phyloP scores from a whole-genome alignment of 179 eudicot genomes.

The Beta corolliflora region DNA sequence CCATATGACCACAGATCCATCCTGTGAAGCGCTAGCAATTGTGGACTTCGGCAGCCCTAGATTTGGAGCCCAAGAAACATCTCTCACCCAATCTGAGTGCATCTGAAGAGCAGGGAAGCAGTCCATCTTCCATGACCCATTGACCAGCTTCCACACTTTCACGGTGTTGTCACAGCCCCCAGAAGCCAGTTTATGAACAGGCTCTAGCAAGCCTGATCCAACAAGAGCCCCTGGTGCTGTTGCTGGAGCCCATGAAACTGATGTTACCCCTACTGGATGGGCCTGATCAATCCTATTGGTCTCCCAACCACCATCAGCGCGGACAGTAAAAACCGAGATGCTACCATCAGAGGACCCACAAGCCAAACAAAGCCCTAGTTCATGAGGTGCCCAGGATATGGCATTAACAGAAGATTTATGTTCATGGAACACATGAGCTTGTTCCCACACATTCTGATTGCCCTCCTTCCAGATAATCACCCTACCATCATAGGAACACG shows the following conservation, averaged over 20 bases:
- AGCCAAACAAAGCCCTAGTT: conserved; percentile 78
- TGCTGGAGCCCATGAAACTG: conserved; percentile 87
- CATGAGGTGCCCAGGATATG: conserved; percentile 87
- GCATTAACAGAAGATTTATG: conserved; percentile 83
- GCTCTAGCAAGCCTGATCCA: conserved; percentile 57
- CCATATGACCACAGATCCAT: conserved; percentile 89
- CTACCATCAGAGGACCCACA: conserved; percentile 90
- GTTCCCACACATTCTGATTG: conserved; percentile 68
- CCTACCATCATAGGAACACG: conserved; percentile 77
- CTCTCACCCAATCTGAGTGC: conserved; percentile 87
- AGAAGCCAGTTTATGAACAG: conserved; percentile 73
- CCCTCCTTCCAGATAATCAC: conserved; percentile 91
- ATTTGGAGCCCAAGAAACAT: conserved; percentile 95
- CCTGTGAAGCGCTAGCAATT: conserved; percentile 89
- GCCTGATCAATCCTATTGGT: conserved; percentile 71
- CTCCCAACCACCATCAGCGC: conserved; percentile 84
- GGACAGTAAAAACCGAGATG: conserved; percentile 63
- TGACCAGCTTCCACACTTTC: conserved; percentile 73
- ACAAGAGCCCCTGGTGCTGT: conserved; percentile 68
- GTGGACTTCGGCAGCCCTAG: conserved; percentile 91
- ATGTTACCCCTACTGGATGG: conserved; percentile 83
- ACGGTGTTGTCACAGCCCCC: conserved; percentile 87
- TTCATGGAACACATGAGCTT: conserved; percentile 63
- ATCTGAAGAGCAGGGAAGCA: conserved; percentile 83
- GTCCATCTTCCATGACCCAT: conserved; percentile 83